These are phyloP conservation scores for Ilyonectria mors-panacis DNA, from an alignment of 2,329 filamentous ascomycete genomes.

Conservation along the genomic window DNA sequence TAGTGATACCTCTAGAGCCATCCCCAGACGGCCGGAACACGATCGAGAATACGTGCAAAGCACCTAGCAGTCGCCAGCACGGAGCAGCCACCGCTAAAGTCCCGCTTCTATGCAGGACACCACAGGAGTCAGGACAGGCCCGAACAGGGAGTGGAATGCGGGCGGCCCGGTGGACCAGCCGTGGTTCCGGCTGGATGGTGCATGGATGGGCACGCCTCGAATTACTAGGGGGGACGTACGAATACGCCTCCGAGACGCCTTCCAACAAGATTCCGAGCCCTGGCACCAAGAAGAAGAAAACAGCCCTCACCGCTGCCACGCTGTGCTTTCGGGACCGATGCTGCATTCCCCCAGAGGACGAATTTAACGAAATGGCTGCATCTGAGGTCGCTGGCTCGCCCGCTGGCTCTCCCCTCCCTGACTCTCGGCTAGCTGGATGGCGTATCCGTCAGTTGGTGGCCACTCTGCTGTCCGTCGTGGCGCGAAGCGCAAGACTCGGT, in stretches of 20 bases:
- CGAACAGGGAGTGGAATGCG: slow-evolving; percentile 42
- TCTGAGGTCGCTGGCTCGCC: not conserved
- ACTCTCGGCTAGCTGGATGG: slow-evolving; percentile 30
- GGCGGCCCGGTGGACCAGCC: slow-evolving; percentile 39
- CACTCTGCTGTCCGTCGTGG: slow-evolving; percentile 27
- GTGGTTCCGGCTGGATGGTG: slow-evolving; percentile 31
- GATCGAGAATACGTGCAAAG: slow-evolving; percentile 1
- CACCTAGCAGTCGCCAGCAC: slow-evolving; percentile 8
- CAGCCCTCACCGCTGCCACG: not conserved
- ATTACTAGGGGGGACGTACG: not conserved
- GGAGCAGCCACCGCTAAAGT: slow-evolving; percentile 9
- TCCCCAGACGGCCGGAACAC: not conserved
- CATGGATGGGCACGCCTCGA: slow-evolving; percentile 2
- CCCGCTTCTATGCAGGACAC: slow-evolving; percentile 41
- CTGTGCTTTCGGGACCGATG: not conserved
- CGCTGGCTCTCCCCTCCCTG: not conserved
- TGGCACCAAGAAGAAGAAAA: not conserved
- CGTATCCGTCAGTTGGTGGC: not conserved
- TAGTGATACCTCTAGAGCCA: slow-evolving; percentile 1
- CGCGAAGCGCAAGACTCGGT: slow-evolving; percentile 30
- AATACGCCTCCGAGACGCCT: slow-evolving; percentile 15
- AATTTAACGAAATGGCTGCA: not conserved
- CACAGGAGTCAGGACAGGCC: slow-evolving; percentile 21
- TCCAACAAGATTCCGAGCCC: slow-evolving; percentile 11
- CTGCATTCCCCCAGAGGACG: not conserved